Evolutionary conservation across 2,329 filamentous ascomycete genomes (phyloP), one percentile per base, ranked within the genome.

Genomic region (Neopestalotiopsis clavispora): DNA sequence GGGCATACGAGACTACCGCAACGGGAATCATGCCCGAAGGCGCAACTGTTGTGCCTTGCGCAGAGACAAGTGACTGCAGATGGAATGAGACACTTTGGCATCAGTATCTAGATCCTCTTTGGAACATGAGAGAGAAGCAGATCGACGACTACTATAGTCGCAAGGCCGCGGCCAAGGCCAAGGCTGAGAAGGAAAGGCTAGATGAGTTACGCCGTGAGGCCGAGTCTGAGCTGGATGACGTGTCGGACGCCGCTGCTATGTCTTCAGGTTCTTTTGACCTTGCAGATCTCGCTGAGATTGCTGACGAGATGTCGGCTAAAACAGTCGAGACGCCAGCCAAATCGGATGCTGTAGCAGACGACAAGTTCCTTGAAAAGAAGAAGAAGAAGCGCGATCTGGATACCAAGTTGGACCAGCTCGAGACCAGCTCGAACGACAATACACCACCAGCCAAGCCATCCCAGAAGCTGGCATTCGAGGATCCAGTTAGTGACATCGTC

Each of bases 1-100:
- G 90, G 91, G 89, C 90, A 10, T 92, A 93, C 75, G 85, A 87
- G 71, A 81, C 82, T 32, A 91, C 86, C 42, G 79, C 83, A 0
- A 85, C 84, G 1, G 90, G 90, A 17, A 85, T 93, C 69, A 92
- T 92, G 90, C 88, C 90, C 2, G 91, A 93, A 76, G 77, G 74
- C 1, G 83, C 84, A 3, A 76, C 73, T 4, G 77, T 87, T 4
- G 71, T 85, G 30, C 83, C 87, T 2, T 92, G 90, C 73, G 79
- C 79, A 1, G 74, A 78, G 42, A 34, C 77, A 71, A 80, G 81
- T 49, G 81, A 78, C 69, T 91, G 89, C 74, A 78, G 83, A 5
- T 91, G 86, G 81, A 84, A 87, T 69, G 77, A 85, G 74, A 85
- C 85, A 2, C 71, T 77, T 4, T 90, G 87, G 84, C 79, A 82